A percentile compares a stretch with the other conserved stretches of the same genome.
These are phyloP conservation scores for Diaporthe ilicicola DNA, from an alignment of 2,329 filamentous ascomycete genomes.

Conservation along the genomic window DNA sequence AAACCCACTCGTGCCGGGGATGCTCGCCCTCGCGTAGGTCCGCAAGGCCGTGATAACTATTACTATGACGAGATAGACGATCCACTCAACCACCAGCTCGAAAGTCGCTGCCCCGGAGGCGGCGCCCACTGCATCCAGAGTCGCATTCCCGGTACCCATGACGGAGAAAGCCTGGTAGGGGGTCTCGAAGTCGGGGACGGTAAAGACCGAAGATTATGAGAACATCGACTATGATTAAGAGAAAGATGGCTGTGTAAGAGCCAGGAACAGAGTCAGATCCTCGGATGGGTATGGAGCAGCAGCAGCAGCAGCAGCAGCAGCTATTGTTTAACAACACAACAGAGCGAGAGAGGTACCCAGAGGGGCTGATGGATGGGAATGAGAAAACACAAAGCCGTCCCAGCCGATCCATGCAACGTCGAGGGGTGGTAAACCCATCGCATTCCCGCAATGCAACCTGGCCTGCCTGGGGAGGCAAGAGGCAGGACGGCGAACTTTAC, in stretches of 20 bases:
- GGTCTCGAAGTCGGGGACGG: not conserved
- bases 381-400: not conserved
- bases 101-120: constrained; percentile 23
- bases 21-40: constrained; percentile 42
- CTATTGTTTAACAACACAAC: not conserved
- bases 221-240: constrained; percentile 1
- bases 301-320: not conserved
- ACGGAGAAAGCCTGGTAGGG: not conserved
- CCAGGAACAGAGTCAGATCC: not conserved
- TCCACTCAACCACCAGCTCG: constrained; percentile 21
- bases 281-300: not conserved
- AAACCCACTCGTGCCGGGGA: constrained; percentile 38
- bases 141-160: constrained; percentile 29
- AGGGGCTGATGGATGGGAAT: not conserved
- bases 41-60: constrained; percentile 40
- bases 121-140: constrained; percentile 24
- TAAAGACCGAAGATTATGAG: not conserved
- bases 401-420: constrained; percentile 14
- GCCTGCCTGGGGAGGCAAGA: not conserved
- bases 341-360: not conserved
- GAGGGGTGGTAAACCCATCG: not conserved
- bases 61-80: constrained; percentile 38
- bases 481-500: too few relatives aligned
- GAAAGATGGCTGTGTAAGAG: not conserved
- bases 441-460: not conserved